Conservation (phyloP, 176 grass and related monocot species). For the Avena eriantha region DNA sequence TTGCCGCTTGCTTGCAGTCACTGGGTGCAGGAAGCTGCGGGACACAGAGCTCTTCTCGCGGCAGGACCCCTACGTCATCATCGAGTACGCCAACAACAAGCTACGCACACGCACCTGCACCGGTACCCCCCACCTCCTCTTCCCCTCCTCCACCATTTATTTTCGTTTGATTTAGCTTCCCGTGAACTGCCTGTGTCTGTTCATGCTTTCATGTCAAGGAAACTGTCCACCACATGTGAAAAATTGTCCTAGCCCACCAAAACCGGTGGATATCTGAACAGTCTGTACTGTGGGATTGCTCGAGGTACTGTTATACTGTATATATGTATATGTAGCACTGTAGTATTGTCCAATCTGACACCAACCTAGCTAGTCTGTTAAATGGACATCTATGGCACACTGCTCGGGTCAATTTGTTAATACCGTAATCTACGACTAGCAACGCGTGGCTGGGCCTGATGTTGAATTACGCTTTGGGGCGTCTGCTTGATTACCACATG, state of each 20-base stretch:
- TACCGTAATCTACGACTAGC: too few relatives aligned
- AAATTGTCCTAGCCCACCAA: not conserved
- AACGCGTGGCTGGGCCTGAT: too few relatives aligned
- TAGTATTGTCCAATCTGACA: not conserved
- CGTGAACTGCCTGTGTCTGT: not conserved
- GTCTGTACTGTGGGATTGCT: not conserved
- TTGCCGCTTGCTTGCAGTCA: conserved; percentile 45
- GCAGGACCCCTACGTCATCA: conserved; percentile 86
- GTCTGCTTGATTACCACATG: too few relatives aligned
- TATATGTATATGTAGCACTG: not conserved
- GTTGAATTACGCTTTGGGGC: too few relatives aligned
- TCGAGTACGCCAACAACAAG: conserved; percentile 82
- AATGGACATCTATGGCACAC: not conserved
- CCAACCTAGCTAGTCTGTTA: not conserved
- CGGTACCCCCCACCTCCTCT: conserved; percentile 38
- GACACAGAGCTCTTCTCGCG: conserved; percentile 88
- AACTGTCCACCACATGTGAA: too few relatives aligned
- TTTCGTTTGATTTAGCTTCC: not conserved
- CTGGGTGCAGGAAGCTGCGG: conserved; percentile 74
- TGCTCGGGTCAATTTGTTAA: too few relatives aligned
- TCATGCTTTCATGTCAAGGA: not conserved
- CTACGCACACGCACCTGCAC: conserved; percentile 83
- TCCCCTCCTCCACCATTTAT: not conserved
- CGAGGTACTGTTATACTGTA: not conserved
- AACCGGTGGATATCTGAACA: not conserved